phyloP scores from a whole-genome alignment of 495 filamentous ascomycete genomes.

The Neurospora sp. region DNA sequence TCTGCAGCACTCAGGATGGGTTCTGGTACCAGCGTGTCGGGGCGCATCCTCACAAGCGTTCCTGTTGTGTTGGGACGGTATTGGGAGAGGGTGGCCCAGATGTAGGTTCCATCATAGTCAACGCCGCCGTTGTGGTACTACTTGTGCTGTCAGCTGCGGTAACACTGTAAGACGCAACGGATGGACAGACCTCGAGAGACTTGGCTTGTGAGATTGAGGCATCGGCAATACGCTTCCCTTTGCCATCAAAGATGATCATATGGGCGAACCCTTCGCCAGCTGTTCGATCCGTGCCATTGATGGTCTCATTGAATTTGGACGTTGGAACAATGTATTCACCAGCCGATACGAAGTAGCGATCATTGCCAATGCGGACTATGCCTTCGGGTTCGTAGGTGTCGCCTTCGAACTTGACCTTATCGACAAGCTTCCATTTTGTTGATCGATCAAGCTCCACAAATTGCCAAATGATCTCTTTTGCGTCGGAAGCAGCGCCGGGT shows the following conservation, averaged over 20 bases:
- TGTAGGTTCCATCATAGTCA: slow-evolving; percentile 31
- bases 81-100: slow-evolving; percentile 26
- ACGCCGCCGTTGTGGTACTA: slow-evolving; percentile 28
- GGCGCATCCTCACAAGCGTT: slow-evolving; percentile 23
- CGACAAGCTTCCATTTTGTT: slow-evolving; percentile 23
- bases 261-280: slow-evolving; percentile 24
- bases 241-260: slow-evolving; percentile 23
- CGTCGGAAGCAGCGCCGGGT: slow-evolving; percentile 17
- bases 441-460: slow-evolving; percentile 20
- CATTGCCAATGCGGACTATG: slow-evolving; percentile 22
- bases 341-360: slow-evolving; percentile 23
- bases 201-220: slow-evolving; percentile 19
- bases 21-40: slow-evolving; percentile 16
- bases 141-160: neutral
- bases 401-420: slow-evolving; percentile 23
- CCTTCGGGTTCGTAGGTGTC: slow-evolving; percentile 31
- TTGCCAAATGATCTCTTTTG: slow-evolving; percentile 21
- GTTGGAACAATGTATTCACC: slow-evolving; percentile 20
- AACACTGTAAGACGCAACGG: neutral
- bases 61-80: slow-evolving; percentile 30
- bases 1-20: slow-evolving; percentile 19
- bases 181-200: slow-evolving; percentile 9
- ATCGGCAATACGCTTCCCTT: slow-evolving; percentile 26
- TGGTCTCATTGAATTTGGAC: slow-evolving; percentile 13
- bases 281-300: slow-evolving; percentile 25